Evolutionary conservation across 2,329 filamentous ascomycete genomes (phyloP).

Genomic region (Botrytis galanthina): DNA sequence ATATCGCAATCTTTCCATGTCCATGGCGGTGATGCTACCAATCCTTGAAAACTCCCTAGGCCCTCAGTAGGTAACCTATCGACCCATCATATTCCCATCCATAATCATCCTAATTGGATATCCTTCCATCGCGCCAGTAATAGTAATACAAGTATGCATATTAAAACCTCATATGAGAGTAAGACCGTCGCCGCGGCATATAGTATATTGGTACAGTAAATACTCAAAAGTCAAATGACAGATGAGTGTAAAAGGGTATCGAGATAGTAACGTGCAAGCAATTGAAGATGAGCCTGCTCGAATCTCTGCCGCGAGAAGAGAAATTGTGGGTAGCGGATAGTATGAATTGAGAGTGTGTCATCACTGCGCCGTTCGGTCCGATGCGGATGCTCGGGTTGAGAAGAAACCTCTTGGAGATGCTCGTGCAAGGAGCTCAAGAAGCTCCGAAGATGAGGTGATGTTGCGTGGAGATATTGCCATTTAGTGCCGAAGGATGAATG

Average conservation of each 20-base stretch:
- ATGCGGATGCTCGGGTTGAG: background rate
- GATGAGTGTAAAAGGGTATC: slow-evolving; percentile 9
- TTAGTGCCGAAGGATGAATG: background rate
- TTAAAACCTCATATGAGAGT: background rate
- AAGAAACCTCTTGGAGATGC: background rate
- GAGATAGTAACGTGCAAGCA: slow-evolving; percentile 8
- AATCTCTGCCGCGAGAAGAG: slow-evolving; percentile 12
- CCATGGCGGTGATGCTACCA: slow-evolving; percentile 14
- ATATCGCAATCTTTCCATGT: slow-evolving; percentile 10
- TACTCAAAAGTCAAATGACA: background rate
- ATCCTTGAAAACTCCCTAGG: slow-evolving; percentile 4
- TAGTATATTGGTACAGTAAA: slow-evolving; percentile 6
- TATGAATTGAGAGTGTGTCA: background rate
- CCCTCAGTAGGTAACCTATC: background rate
- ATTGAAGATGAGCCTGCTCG: slow-evolving; percentile 12
- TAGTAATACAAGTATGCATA: background rate
- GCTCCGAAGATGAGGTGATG: background rate
- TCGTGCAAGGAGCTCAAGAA: background rate
- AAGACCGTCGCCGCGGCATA: background rate
- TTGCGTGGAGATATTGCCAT: background rate
- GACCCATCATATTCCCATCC: slow-evolving; percentile 1
- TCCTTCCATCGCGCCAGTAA: slow-evolving; percentile 1
- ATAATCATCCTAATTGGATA: slow-evolving; percentile 3
- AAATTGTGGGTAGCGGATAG: background rate
- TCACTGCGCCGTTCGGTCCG: background rate